Conservation (phyloP, 2,329 filamentous ascomycete species). For the Xylariomycetidae sp. region DNA sequence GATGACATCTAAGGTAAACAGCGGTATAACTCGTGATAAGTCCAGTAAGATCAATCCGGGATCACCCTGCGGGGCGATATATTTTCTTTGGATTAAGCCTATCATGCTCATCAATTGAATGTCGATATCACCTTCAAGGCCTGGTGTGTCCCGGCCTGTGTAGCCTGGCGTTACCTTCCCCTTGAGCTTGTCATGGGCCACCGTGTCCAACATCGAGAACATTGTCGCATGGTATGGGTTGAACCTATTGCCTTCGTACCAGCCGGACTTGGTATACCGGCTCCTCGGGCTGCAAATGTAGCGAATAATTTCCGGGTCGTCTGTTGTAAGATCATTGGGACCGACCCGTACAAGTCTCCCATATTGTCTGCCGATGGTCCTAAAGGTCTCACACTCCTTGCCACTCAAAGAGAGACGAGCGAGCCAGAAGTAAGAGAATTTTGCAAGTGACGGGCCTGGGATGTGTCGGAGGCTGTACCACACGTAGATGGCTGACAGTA, state of each 20-base stretch:
- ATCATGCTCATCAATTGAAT: slow-evolving; percentile 6
- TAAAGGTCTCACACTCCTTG: slow-evolving; percentile 9
- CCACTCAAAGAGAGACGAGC: slow-evolving; percentile 26
- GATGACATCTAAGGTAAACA: slow-evolving; percentile 49
- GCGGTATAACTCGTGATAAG: slow-evolving; percentile 38
- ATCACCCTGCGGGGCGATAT: not conserved
- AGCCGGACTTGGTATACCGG: slow-evolving; percentile 32
- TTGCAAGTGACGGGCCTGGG: slow-evolving; percentile 32
- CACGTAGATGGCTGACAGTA: not conserved
- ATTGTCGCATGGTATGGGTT: slow-evolving; percentile 51
- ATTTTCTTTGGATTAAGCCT: slow-evolving; percentile 2
- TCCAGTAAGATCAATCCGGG: slow-evolving; percentile 32
- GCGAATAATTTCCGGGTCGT: slow-evolving; percentile 34
- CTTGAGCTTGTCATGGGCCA: slow-evolving; percentile 33
- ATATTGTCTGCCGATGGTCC: slow-evolving; percentile 13
- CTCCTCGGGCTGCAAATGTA: slow-evolving; percentile 33
- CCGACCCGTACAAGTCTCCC: slow-evolving; percentile 37
- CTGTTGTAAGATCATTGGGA: slow-evolving; percentile 36
- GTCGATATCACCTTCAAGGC: slow-evolving; percentile 24
- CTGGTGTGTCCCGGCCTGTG: slow-evolving; percentile 8
- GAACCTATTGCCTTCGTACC: slow-evolving; percentile 46
- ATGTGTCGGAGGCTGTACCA: slow-evolving; percentile 36
- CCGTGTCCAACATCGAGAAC: slow-evolving; percentile 41
- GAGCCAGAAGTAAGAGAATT: slow-evolving; percentile 37
- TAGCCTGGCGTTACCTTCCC: slow-evolving; percentile 30